Evolutionary conservation across 768 basidiomycete genomes (phyloP).

Genomic region (Suillus americanus): DNA sequence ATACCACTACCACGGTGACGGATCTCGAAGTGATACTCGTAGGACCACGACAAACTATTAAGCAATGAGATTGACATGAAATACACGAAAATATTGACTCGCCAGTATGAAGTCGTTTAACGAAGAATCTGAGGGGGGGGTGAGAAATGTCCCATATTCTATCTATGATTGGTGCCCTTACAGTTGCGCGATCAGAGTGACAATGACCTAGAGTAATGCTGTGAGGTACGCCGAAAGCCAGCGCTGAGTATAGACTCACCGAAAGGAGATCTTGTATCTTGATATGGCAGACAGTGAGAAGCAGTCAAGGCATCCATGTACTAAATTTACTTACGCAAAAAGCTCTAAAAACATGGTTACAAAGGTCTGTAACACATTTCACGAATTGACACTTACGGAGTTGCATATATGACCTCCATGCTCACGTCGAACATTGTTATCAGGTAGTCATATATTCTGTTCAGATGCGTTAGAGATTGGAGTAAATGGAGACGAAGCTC

Average conservation of each 20-base stretch:
- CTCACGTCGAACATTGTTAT: slow-evolving; percentile 24
- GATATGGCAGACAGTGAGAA: not conserved
- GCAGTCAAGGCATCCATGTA: not conserved
- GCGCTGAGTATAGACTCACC: slow-evolving; percentile 14
- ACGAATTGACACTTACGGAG: slow-evolving; percentile 18
- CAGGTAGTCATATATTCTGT: slow-evolving; percentile 29
- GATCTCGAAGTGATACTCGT: slow-evolving; percentile 8
- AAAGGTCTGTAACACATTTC: no score
- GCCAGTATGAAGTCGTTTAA: slow-evolving; percentile 25
- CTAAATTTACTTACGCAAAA: slow-evolving; percentile 29
- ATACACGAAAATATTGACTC: not conserved
- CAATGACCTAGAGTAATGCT: slow-evolving; percentile 18
- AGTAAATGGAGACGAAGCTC: not conserved
- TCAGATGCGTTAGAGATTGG: slow-evolving; percentile 11
- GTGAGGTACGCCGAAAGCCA: not conserved
- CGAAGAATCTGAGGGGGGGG: slow-evolving; percentile 22
- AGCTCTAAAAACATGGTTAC: slow-evolving; percentile 16
- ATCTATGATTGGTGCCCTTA: slow-evolving; percentile 9
- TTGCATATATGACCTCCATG: slow-evolving; percentile 24
- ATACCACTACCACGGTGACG: slow-evolving; percentile 18
- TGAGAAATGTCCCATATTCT: not conserved
- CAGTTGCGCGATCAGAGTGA: slow-evolving; percentile 28
- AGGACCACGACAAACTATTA: slow-evolving; percentile 19
- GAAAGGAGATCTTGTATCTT: slow-evolving; percentile 28
- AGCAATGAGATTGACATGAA: not conserved